Evolutionary conservation across 192 early-diverging fungal species (phyloP), one percentile per base, ranked within the genome.

Genomic region (Umbelopsis isabellina): DNA sequence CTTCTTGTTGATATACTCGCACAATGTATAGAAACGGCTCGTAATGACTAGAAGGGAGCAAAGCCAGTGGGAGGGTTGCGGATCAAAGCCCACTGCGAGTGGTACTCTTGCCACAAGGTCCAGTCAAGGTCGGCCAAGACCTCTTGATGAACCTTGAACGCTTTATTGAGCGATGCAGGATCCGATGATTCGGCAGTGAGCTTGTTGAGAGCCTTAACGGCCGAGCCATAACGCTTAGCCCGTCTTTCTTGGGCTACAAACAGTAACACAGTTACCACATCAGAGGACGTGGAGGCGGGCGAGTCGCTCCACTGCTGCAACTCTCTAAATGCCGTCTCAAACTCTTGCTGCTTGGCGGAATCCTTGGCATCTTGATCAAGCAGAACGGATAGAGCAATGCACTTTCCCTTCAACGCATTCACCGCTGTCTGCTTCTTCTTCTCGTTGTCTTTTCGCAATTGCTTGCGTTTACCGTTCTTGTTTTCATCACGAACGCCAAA

Each of bases 361-460:
- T 65, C 70, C 2, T 44, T 50, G 21, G 69, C 67, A 8, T 65
- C 69, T 2, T 46, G 50, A 30, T 75, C 72, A 48, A 79, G 72
- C 8, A 85, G 73, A 13, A 82, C 80, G 11, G 82, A 78, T 21
- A 88, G 77, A 12, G 86, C 84, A 35, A 84, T 75, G 47, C 83
- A 87, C 66, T 88, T 91, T 20, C 84, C 70, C 1, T 75, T 69
- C 49, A 94, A 78, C 9, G 94, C 92, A 8, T 71, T 71, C 11
- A 91, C 71, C 21, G 94, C 73, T 30, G 86, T 86, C 11, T 83
- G 81, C 78, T 92, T 93, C 52, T 85, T 88, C 46, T 83, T 75
- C 22, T 96, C 95, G 65, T 90, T 90, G 47, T 92, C 90, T 79
- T 93, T 86, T 79, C 85, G 84, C 18, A 80, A 85, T 18, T 88